These are phyloP conservation scores for Wallemia mellicola DNA, from an alignment of 1,284 basidiomycete genomes.

Conservation along the genomic window DNA sequence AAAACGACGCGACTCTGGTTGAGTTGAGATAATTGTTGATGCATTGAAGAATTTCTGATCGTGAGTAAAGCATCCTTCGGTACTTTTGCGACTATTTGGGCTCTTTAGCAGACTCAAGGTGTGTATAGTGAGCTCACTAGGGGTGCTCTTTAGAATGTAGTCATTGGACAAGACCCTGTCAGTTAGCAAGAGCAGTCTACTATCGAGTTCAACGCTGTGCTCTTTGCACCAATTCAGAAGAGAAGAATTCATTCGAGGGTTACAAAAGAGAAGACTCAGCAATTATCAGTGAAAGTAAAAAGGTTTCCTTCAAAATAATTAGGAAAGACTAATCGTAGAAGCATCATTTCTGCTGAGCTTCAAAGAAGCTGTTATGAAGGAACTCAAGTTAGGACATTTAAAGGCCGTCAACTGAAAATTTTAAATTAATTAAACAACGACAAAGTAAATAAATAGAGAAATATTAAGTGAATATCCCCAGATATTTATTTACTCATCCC, in stretches of 20 bases:
- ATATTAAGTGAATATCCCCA: too few species aligned
- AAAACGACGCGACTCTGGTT: background rate
- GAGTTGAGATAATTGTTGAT: background rate
- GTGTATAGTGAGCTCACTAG: too few species aligned
- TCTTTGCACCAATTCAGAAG: background rate
- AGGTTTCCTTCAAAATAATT: background rate
- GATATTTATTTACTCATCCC: too few species aligned
- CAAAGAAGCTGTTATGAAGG: too few species aligned
- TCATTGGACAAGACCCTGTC: background rate
- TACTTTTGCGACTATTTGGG: background rate
- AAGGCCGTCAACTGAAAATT: too few species aligned
- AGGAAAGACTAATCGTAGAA: background rate
- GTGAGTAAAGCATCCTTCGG: background rate
- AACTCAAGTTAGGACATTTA: too few species aligned
- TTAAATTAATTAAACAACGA: too few species aligned
- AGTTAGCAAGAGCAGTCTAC: background rate
- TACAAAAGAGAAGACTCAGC: background rate
- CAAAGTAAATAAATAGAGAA: too few species aligned
- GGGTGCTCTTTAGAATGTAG: background rate
- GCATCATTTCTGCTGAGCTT: background rate
- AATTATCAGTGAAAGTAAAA: background rate
- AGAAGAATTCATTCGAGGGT: background rate
- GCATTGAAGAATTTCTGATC: background rate
- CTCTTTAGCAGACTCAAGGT: too few species aligned
- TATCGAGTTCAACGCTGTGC: background rate